Conservation (phyloP, 208 protist species). For the Leishmania major region DNA sequence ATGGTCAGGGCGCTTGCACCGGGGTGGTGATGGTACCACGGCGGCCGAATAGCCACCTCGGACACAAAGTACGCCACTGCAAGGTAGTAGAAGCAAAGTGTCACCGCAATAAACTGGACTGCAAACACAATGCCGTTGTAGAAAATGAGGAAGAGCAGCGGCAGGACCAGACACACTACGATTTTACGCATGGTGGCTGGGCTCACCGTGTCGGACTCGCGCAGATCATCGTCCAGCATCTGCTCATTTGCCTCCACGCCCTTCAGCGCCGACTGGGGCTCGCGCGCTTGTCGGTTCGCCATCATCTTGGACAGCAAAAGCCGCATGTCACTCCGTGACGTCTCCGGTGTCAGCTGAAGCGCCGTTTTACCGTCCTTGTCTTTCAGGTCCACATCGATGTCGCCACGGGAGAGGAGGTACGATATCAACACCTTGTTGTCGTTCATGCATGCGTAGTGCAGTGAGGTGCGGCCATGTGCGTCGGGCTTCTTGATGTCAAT, state of each 20-base stretch:
- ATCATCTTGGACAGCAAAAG: conserved; percentile 62
- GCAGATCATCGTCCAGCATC: conserved; percentile 49
- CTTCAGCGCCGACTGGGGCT: conserved; percentile 22
- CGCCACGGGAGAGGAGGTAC: conserved; percentile 48
- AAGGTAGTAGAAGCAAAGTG: conserved; percentile 78
- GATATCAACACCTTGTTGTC: conserved; percentile 41
- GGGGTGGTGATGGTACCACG: conserved; percentile 90
- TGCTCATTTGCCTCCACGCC: conserved; percentile 51
- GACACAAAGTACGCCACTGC: conserved; percentile 88
- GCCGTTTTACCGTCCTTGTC: conserved; percentile 66
- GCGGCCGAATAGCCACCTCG: conserved; percentile 86
- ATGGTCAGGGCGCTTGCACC: conserved; percentile 54
- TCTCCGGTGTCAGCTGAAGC: conserved; percentile 50
- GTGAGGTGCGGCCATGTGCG: conserved; percentile 55
- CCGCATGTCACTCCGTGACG: conserved; percentile 39
- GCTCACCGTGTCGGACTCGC: conserved; percentile 77
- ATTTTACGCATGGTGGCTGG: conserved; percentile 75
- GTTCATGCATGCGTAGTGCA: conserved; percentile 73
- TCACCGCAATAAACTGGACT: conserved; percentile 59
- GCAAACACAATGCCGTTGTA: conserved; percentile 78
- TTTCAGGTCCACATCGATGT: conserved; percentile 42
- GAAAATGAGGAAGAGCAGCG: conserved; percentile 81
- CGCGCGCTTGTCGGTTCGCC: conserved; percentile 40
- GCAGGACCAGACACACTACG: conserved; percentile 57
- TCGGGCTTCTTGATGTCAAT: conserved; percentile 64